phyloP scores from a whole-genome alignment of 2,329 filamentous ascomycete genomes.

The Venturia nashicola region DNA sequence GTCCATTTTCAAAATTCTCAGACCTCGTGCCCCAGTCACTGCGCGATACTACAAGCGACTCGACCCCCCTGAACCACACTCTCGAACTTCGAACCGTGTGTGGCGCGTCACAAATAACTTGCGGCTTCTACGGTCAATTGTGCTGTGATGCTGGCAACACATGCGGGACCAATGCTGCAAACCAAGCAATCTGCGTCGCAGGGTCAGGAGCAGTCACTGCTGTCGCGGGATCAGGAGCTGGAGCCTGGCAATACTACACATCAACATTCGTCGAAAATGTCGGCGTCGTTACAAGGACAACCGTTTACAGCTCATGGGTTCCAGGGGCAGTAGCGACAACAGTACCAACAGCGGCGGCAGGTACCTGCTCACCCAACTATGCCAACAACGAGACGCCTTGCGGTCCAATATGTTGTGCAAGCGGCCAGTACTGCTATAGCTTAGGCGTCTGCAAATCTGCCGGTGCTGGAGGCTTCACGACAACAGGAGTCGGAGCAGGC shows the following conservation, averaged over 20 bases:
- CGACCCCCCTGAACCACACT: background rate
- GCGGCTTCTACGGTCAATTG: constrained; percentile 23
- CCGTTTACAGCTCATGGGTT: constrained; percentile 38
- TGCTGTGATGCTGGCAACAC: constrained; percentile 20
- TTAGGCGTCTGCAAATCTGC: constrained; percentile 46
- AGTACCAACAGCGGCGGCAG: constrained; percentile 16
- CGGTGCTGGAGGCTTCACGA: constrained; percentile 39
- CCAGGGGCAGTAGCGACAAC: constrained; percentile 17
- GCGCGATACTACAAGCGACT: background rate
- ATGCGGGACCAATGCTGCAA: constrained; percentile 22
- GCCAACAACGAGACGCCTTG: constrained; percentile 45
- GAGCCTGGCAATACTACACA: constrained; percentile 42
- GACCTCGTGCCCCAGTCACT: constrained; percentile 4
- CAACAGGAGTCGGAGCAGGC: constrained; percentile 25
- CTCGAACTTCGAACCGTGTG: constrained; percentile 2
- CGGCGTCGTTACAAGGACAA: constrained; percentile 39
- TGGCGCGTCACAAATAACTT: constrained; percentile 11
- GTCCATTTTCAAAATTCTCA: constrained; percentile 2
- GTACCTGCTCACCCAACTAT: constrained; percentile 31
- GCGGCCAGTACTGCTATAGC: constrained; percentile 52
- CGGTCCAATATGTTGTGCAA: constrained; percentile 58
- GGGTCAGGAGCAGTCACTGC: constrained; percentile 13
- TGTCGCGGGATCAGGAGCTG: constrained; percentile 16
- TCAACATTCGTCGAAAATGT: constrained; percentile 45
- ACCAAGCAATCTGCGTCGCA: constrained; percentile 22